Percentiles rank a stretch among this genome's conserved stretches.
phyloP scores from a whole-genome alignment of 2,329 filamentous ascomycete species.

The Botrytis hyacinthi region DNA sequence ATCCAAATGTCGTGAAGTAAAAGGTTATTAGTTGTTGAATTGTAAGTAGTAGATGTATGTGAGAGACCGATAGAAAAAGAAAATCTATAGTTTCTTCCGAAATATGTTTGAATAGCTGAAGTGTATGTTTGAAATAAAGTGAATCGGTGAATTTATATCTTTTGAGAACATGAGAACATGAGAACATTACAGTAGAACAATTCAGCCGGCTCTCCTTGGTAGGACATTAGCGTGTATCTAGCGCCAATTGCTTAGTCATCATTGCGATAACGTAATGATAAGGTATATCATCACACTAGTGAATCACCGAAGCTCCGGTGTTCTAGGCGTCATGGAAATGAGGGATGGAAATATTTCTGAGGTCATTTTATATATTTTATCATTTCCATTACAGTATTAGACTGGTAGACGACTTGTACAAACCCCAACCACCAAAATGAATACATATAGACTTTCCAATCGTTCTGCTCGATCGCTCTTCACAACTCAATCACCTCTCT shows the following conservation, averaged over 20 bases:
- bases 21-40: background rate
- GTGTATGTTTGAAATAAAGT: background rate
- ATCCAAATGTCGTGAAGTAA: background rate
- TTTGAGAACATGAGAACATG: background rate
- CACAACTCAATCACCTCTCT: slow-evolving; percentile 32
- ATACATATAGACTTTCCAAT: slow-evolving; percentile 21
- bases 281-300: background rate
- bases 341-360: background rate
- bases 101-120: background rate
- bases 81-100: background rate
- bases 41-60: background rate
- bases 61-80: background rate
- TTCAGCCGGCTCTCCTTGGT: slow-evolving; percentile 17
- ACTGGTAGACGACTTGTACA: background rate
- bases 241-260: background rate
- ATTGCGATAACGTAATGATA: slow-evolving; percentile 4
- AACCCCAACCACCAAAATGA: background rate
- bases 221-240: slow-evolving; percentile 13
- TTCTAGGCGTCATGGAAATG: slow-evolving; percentile 6
- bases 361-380: background rate
- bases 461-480: slow-evolving; percentile 17
- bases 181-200: background rate
- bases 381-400: background rate
- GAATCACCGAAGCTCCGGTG: slow-evolving; percentile 4
- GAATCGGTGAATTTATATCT: slow-evolving; percentile 2